These are phyloP conservation scores for Cyclotella cryptica DNA, from an alignment of 108 stramenopile genomes.

Conservation along the genomic window DNA sequence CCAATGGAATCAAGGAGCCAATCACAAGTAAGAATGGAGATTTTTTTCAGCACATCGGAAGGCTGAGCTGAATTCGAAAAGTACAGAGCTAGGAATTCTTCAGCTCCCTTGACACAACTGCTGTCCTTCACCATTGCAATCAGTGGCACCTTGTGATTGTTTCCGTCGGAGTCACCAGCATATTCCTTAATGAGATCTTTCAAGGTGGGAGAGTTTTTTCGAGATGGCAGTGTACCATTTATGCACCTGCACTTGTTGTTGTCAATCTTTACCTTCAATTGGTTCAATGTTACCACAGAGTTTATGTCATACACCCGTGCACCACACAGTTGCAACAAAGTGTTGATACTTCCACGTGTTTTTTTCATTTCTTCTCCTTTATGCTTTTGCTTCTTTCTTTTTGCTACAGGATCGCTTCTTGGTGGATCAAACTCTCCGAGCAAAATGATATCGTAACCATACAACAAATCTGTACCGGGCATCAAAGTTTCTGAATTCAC, in stretches of 20 bases:
- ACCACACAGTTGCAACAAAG: slow-evolving; percentile 57
- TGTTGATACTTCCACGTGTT: slow-evolving; percentile 32
- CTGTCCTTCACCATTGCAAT: slow-evolving; percentile 39
- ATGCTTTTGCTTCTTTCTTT: slow-evolving; percentile 26
- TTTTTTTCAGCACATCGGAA: not conserved
- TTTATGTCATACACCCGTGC: slow-evolving; percentile 47
- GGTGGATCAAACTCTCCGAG: slow-evolving; percentile 55
- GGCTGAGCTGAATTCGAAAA: not conserved
- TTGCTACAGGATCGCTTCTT: slow-evolving; percentile 14
- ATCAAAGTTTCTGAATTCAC: slow-evolving; percentile 13
- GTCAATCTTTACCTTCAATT: slow-evolving; percentile 31
- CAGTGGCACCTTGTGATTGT: not conserved
- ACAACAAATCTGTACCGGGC: slow-evolving; percentile 47
- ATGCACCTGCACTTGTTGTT: slow-evolving; percentile 9
- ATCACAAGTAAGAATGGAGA: slow-evolving; percentile 38
- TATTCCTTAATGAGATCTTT: slow-evolving; percentile 9
- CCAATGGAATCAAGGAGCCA: slow-evolving; percentile 61
- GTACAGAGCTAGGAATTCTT: slow-evolving; percentile 29
- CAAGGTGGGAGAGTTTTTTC: slow-evolving; percentile 8
- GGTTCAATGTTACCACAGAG: slow-evolving; percentile 14
- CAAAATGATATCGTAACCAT: slow-evolving; percentile 38
- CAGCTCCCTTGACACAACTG: slow-evolving; percentile 36
- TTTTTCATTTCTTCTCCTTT: slow-evolving; percentile 6
- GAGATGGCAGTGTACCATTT: slow-evolving; percentile 8
- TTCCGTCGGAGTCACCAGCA: not conserved